Conservation (phyloP, 495 filamentous ascomycete genomes). For the Talaromyces stipitatus region DNA sequence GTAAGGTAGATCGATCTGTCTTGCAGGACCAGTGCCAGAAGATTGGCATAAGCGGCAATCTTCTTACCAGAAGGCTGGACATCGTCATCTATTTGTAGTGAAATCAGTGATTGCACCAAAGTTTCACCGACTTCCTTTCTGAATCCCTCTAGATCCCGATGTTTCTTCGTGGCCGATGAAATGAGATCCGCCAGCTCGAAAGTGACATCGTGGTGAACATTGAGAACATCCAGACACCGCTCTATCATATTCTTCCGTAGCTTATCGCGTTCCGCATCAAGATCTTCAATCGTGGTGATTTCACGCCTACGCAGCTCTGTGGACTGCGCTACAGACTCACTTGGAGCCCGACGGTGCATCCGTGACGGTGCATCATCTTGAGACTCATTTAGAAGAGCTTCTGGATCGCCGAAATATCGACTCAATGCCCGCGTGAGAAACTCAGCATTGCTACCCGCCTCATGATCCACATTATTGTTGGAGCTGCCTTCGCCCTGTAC, state of each 20-base stretch:
- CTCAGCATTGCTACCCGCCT: slow-evolving; percentile 23
- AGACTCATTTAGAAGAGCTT: slow-evolving; percentile 17
- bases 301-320: slow-evolving; percentile 27
- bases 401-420: slow-evolving; percentile 27
- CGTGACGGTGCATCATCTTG: slow-evolving; percentile 17
- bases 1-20: slow-evolving; percentile 73
- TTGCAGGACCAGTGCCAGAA: slow-evolving; percentile 81
- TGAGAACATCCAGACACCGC: slow-evolving; percentile 81
- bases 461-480: slow-evolving; percentile 17
- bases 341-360: slow-evolving; percentile 3
- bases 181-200: slow-evolving; percentile 90
- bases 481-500: slow-evolving; percentile 14
- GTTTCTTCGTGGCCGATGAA: slow-evolving; percentile 62
- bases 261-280: slow-evolving; percentile 67
- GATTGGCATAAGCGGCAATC: slow-evolving; percentile 87
- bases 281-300: slow-evolving; percentile 64
- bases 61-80: slow-evolving; percentile 65
- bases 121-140: slow-evolving; percentile 73
- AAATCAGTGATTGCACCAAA: slow-evolving; percentile 80
- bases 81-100: slow-evolving; percentile 68
- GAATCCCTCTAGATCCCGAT: slow-evolving; percentile 51
- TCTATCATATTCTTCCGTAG: slow-evolving; percentile 77
- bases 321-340: slow-evolving; percentile 11
- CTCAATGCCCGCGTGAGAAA: slow-evolving; percentile 28
- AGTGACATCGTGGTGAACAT: slow-evolving; percentile 78